Base-by-base conservation (phyloP, 2,329 filamentous ascomycete genomes). In the Hymenotorrendiella dingleyae region DNA sequence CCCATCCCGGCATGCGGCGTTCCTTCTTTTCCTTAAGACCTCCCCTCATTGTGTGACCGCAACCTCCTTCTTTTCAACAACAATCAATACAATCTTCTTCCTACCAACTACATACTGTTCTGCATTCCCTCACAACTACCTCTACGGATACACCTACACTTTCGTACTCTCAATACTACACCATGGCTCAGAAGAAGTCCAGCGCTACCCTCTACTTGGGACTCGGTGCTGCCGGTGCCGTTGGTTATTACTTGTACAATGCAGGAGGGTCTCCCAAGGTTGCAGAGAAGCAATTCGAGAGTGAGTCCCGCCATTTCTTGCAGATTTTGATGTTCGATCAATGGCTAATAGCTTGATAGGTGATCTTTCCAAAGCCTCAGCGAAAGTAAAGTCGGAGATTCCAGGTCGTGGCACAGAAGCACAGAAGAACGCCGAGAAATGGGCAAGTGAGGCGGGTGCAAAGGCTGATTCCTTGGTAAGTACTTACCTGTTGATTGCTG, bases 171-270 rank as follows among this genome's bases (percentile, higher is more conserved):
- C 29, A 45, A 46, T 29, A 33, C 19, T 9, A 40, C 27, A 48
- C 11, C 19, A 63, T 62, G 60, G 58, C 59, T 24, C 54, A 58
- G 50, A 56, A 52, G 47, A 66, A 59, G 45, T 61, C 61, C 38
- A 64, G 61, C 50, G 50, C 63, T 48, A 53, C 67, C 42, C 59
- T 63, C 30, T 59, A 70, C 55, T 60, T 83, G 56, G 84, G 82
- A 56, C 66, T 80, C 54, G 76, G 72, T 46, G 80, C 78, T 52
- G 82, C 75, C 23, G 78, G 77, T 56, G 84, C 80, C 52, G 70
- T 81, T 45, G 88, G 85, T 32, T 97, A 95, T 74, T 97, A 97
- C 72, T 76, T 97, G 50, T 98, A 94, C 73, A 74, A 69, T 39
- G 84, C 90, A 12, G 91, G 91, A 48, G 90, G 91, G 45, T 77